phyloP scores from a whole-genome alignment of 768 basidiomycete genomes.

The Lentinula aciculospora region DNA sequence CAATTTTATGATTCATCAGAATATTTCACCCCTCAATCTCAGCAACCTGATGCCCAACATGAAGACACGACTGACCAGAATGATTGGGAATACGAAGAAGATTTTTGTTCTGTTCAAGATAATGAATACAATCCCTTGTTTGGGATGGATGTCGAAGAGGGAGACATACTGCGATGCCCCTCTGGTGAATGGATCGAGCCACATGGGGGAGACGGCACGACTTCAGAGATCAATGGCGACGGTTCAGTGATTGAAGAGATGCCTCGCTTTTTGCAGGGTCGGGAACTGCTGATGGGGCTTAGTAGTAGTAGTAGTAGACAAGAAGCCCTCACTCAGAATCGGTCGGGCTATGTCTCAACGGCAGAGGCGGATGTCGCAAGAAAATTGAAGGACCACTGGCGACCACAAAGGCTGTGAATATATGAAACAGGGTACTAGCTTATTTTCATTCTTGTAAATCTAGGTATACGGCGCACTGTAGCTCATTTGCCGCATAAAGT shows the following conservation, averaged over 20 bases:
- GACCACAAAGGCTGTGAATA: constrained; percentile 47
- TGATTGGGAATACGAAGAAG: background rate
- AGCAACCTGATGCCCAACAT: background rate
- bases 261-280: constrained; percentile 45
- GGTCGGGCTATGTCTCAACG: constrained; percentile 25
- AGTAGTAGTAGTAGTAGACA: constrained; percentile 12
- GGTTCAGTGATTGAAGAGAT: constrained; percentile 6
- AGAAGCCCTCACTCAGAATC: background rate
- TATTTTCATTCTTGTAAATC: too few species aligned
- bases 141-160: background rate
- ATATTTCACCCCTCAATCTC: background rate
- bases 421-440: background rate
- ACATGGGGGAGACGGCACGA: background rate
- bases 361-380: constrained; percentile 61
- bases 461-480: too few species aligned
- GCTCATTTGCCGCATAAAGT: too few species aligned
- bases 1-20: background rate
- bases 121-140: background rate
- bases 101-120: background rate
- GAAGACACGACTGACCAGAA: background rate
- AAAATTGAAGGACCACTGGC: constrained; percentile 57
- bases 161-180: background rate
- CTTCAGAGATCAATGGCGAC: background rate
- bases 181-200: background rate
- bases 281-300: constrained; percentile 41